A percentile compares a stretch with the other conserved stretches of the same genome.
phyloP scores from a whole-genome alignment of 75 land plant genomes.

The Ceratopteris richardii region DNA sequence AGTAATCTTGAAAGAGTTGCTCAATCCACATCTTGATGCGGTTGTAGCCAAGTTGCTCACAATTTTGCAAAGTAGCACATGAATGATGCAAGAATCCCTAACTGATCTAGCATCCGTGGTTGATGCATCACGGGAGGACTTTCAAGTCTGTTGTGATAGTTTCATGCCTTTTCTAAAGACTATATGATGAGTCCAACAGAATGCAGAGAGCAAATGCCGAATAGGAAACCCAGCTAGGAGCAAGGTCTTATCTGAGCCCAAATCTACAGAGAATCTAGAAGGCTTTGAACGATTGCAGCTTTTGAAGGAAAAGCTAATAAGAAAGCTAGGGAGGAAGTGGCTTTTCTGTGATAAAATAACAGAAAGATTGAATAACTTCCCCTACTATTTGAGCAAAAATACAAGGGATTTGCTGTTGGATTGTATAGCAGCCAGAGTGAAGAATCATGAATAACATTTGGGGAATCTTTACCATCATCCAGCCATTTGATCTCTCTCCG shows the following conservation, averaged over 20 bases:
- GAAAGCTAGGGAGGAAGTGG: slow-evolving; percentile 1
- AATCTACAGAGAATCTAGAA: neutral
- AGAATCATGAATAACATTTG: slow-evolving; percentile 19
- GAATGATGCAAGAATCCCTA: too few species aligned
- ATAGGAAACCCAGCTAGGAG: too few species aligned
- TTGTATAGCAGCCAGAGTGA: slow-evolving; percentile 31
- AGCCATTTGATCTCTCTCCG: slow-evolving; percentile 25
- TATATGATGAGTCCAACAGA: too few species aligned
- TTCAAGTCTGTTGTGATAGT: too few species aligned
- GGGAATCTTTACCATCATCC: slow-evolving; percentile 22
- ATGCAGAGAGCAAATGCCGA: too few species aligned
- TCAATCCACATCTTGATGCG: too few species aligned
- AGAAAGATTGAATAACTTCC: neutral
- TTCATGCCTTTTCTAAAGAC: too few species aligned
- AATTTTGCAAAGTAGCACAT: too few species aligned
- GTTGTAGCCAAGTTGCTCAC: too few species aligned
- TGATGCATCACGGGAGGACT: too few species aligned
- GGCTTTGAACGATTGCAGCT: slow-evolving; percentile 7
- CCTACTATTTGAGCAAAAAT: slow-evolving; percentile 10
- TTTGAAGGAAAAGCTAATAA: slow-evolving; percentile 1
- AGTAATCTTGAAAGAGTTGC: too few species aligned
- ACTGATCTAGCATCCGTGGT: too few species aligned
- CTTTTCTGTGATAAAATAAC: neutral
- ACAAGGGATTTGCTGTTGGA: slow-evolving; percentile 34
- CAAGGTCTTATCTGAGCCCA: neutral